A percentile compares a stretch with the other conserved stretches of the same genome.
Conservation (phyloP, 495 filamentous ascomycete genomes). For the Penicillium paxilli region DNA sequence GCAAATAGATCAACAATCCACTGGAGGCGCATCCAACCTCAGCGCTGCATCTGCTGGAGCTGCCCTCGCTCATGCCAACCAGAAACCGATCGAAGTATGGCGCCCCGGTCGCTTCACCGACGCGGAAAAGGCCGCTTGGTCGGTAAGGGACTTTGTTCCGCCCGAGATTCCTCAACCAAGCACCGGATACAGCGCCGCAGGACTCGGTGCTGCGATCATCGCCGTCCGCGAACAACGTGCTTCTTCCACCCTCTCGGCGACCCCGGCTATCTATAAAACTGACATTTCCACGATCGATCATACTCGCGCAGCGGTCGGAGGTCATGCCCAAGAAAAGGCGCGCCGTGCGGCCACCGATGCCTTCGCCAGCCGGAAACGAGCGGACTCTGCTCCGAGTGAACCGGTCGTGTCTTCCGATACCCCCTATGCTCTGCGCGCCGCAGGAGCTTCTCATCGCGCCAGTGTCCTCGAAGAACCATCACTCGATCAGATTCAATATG, state of each 20-base stretch:
- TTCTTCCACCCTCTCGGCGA: conserved; percentile 9
- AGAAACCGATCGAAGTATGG: conserved; percentile 60
- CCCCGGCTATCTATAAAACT: conserved; percentile 4
- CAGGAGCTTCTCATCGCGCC: conserved; percentile 56
- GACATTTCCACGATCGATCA: conserved; percentile 8
- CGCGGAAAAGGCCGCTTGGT: conserved; percentile 66
- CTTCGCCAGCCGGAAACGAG: conserved; percentile 62
- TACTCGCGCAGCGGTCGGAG: conserved; percentile 57
- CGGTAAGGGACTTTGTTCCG: conserved; percentile 67
- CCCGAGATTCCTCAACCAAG: conserved; percentile 52
- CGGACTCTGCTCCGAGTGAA: conserved; percentile 61
- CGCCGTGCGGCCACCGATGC: conserved; percentile 73
- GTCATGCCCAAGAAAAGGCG: conserved; percentile 55
- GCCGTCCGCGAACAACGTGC: conserved; percentile 61
- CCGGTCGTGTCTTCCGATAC: conserved; percentile 55
- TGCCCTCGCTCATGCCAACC: conserved; percentile 72
- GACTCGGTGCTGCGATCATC: conserved; percentile 70
- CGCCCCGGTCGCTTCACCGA: conserved; percentile 59
- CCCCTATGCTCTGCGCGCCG: conserved; percentile 66
- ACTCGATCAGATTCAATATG: conserved; percentile 30
- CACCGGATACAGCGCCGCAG: conserved; percentile 54
- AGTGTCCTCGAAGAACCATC: conserved; percentile 25
- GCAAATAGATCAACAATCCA: conserved; percentile 64
- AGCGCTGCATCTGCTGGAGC: conserved; percentile 69
- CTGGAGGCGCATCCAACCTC: conserved; percentile 67